Conservation (phyloP, 2,329 filamentous ascomycete genomes). For the Curvularia eragrostidis region DNA sequence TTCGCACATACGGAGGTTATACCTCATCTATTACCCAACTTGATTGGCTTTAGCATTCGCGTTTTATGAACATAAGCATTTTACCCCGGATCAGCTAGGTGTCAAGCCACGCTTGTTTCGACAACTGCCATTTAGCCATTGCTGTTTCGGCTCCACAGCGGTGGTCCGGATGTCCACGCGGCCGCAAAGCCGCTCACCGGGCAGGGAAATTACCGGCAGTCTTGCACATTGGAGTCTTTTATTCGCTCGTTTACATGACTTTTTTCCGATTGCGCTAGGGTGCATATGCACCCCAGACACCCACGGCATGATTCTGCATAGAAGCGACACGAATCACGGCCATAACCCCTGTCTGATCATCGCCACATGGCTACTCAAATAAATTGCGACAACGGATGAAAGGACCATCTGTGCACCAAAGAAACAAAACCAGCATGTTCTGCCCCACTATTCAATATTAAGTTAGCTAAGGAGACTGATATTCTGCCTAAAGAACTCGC, state of each 20-base stretch:
- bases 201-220: constrained; percentile 16
- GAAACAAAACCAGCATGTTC: constrained; percentile 20
- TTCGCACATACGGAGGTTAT: constrained; percentile 10
- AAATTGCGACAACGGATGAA: constrained; percentile 46
- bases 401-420: constrained; percentile 31
- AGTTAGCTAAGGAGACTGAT: constrained; percentile 16
- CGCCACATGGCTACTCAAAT: constrained; percentile 34
- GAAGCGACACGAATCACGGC: constrained; percentile 27
- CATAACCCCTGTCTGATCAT: constrained; percentile 34
- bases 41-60: not conserved
- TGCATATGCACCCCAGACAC: constrained; percentile 43
- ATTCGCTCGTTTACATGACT: constrained; percentile 34
- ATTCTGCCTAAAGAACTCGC: constrained; percentile 46
- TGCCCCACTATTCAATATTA: constrained; percentile 37
- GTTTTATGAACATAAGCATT: constrained; percentile 19
- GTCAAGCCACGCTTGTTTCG: constrained; percentile 10
- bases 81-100: constrained; percentile 20
- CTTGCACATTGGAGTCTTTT: constrained; percentile 7
- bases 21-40: not conserved
- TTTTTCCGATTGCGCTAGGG: constrained; percentile 24
- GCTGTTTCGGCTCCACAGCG: constrained; percentile 16
- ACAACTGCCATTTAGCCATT: constrained; percentile 34
- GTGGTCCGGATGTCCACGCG: constrained; percentile 18
- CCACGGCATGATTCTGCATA: constrained; percentile 32
- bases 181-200: constrained; percentile 15